Conservation (phyloP, 176 grass and related monocot genomes). For the Musa acuminata region DNA sequence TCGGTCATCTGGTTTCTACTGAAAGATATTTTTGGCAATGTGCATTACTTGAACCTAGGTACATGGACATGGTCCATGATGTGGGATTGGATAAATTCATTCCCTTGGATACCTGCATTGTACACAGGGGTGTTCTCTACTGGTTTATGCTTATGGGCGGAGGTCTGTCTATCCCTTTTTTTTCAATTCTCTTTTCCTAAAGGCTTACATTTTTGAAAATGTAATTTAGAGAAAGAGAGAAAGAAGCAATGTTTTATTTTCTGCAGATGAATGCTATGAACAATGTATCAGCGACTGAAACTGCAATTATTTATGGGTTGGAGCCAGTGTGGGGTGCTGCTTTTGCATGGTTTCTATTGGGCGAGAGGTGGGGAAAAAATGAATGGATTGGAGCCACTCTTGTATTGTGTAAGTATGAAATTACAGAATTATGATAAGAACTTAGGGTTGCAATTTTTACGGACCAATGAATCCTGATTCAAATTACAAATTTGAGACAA, state of each 20-base stretch:
- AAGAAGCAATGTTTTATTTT: background rate
- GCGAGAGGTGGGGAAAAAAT: slow-evolving; percentile 83
- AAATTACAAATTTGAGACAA: background rate
- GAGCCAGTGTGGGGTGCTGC: slow-evolving; percentile 84
- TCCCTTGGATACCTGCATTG: slow-evolving; percentile 93
- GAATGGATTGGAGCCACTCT: slow-evolving; percentile 76
- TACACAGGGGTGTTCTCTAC: slow-evolving; percentile 83
- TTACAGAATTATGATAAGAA: background rate
- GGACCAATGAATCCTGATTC: background rate
- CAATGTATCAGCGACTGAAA: slow-evolving; percentile 76
- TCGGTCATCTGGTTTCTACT: slow-evolving; percentile 70
- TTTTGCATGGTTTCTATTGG: slow-evolving; percentile 86
- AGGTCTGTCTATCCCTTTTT: slow-evolving; percentile 35
- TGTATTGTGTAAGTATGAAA: slow-evolving; percentile 55
- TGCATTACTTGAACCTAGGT: slow-evolving; percentile 33
- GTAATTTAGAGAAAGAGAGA: background rate
- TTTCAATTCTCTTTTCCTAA: background rate
- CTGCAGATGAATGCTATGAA: slow-evolving; percentile 72
- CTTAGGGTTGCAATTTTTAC: background rate
- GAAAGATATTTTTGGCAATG: slow-evolving; percentile 42
- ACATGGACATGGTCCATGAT: slow-evolving; percentile 40
- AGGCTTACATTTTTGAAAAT: background rate
- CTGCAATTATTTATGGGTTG: slow-evolving; percentile 67
- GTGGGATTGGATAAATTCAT: slow-evolving; percentile 52
- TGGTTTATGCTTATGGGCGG: slow-evolving; percentile 80